Percentiles rank a stretch among this genome's conserved stretches.
phyloP scores from a whole-genome alignment of 306 rosid species.

The Erythrophleum fordii region DNA sequence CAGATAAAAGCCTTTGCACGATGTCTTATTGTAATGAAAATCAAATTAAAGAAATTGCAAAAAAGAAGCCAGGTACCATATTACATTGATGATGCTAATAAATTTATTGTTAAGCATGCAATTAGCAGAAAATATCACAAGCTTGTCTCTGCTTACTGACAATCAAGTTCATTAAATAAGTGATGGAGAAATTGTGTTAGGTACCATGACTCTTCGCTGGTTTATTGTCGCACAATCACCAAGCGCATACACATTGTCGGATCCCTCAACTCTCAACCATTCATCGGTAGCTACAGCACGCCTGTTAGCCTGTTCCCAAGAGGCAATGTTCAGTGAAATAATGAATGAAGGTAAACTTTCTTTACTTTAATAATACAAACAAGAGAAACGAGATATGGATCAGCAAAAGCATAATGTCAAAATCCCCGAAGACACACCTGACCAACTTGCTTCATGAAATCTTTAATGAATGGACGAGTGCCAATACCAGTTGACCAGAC shows the following conservation, averaged over 20 bases:
- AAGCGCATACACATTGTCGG: conserved; percentile 78
- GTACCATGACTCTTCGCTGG: conserved; percentile 96
- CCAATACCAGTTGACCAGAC: conserved; percentile 99
- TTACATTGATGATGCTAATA: not conserved
- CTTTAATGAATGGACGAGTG: conserved; percentile 82
- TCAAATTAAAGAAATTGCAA: conserved; percentile 11
- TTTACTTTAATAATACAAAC: conserved; percentile 12
- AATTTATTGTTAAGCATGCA: conserved; percentile 23
- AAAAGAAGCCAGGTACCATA: not conserved
- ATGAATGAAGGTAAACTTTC: not conserved
- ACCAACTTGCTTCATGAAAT: conserved; percentile 90
- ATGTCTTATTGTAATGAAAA: conserved; percentile 7
- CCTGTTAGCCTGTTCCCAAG: conserved; percentile 68
- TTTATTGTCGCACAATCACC: conserved; percentile 98
- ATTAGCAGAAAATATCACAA: conserved; percentile 14
- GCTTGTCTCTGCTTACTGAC: not conserved
- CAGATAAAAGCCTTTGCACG: not conserved
- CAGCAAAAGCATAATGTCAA: conserved; percentile 16
- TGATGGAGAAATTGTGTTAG: conserved; percentile 28
- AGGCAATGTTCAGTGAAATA: conserved; percentile 25
- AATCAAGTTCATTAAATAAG: conserved; percentile 28
- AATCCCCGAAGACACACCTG: conserved; percentile 66
- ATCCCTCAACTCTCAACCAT: conserved; percentile 95
- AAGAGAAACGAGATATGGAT: conserved; percentile 15
- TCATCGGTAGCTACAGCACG: conserved; percentile 96